phyloP scores from a whole-genome alignment of 768 basidiomycete genomes.

The Xerocomellus intermedius region DNA sequence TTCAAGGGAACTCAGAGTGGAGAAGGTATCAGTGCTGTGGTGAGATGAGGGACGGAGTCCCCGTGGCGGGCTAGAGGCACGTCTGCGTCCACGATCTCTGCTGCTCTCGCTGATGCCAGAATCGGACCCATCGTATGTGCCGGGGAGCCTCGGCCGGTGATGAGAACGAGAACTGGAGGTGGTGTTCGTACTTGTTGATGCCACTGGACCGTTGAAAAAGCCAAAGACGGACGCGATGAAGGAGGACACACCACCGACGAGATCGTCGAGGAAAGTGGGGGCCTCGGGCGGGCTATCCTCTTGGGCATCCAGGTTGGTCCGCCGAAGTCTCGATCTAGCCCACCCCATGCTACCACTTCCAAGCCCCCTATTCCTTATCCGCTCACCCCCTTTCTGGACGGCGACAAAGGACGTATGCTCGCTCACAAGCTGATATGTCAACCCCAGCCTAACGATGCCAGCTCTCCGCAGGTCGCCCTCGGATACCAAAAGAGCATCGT shows the following conservation, averaged over 20 bases:
- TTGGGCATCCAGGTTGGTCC: neutral
- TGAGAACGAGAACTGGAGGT: neutral
- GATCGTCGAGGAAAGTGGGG: constrained; percentile 15
- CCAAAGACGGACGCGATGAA: constrained; percentile 17
- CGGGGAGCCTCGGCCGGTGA: constrained; percentile 14
- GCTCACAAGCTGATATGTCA: constrained; percentile 52
- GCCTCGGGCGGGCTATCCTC: neutral
- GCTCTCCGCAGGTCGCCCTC: constrained; percentile 40
- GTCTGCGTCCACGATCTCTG: constrained; percentile 2
- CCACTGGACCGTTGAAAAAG: constrained; percentile 2
- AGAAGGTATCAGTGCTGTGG: constrained; percentile 36
- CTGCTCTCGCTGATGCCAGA: constrained; percentile 2
- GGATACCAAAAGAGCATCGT: constrained; percentile 24
- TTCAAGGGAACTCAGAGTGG: constrained; percentile 51
- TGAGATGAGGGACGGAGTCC: constrained; percentile 19
- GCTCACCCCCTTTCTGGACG: constrained; percentile 37
- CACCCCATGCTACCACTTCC: constrained; percentile 1
- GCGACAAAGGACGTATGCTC: constrained; percentile 57
- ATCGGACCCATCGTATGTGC: constrained; percentile 19
- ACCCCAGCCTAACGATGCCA: constrained; percentile 49
- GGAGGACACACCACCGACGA: constrained; percentile 19
- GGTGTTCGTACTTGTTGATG: neutral
- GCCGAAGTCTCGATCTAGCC: constrained; percentile 19
- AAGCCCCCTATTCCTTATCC: constrained; percentile 4
- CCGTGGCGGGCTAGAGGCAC: neutral